These are phyloP conservation scores for Amphirosellinia nigrospora DNA, from an alignment of 495 filamentous ascomycete species.

Conservation along the genomic window DNA sequence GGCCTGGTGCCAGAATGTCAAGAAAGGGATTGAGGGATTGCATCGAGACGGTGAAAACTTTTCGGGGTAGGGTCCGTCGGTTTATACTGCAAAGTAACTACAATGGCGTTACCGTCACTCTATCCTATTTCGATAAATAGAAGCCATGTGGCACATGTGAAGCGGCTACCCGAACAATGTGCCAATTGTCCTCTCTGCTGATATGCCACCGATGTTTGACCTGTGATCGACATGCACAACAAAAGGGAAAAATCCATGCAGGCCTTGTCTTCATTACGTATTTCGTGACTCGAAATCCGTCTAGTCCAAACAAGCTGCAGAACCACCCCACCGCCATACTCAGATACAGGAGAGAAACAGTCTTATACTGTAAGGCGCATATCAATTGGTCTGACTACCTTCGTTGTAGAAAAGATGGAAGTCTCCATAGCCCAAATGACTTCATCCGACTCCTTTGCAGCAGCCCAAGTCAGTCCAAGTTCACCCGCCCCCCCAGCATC, in stretches of 20 bases:
- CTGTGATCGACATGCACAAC: constrained; percentile 10
- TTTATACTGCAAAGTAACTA: background rate
- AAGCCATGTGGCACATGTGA: background rate
- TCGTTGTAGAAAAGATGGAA: background rate
- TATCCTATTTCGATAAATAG: background rate
- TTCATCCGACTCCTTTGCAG: no score
- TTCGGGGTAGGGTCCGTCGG: background rate
- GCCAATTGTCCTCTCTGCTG: background rate
- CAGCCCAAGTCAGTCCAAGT: no score
- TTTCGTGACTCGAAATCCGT: constrained; percentile 14
- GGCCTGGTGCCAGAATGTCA: constrained; percentile 7
- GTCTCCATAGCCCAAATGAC: no score
- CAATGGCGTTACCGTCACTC: background rate
- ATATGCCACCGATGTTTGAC: constrained; percentile 3
- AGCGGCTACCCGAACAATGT: background rate
- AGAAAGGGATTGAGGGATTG: background rate
- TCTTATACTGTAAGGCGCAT: background rate
- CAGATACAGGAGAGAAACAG: background rate
- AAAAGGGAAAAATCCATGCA: background rate
- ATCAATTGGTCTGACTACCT: background rate
- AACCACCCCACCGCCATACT: background rate
- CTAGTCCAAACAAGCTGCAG: constrained; percentile 9
- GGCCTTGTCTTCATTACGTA: constrained; percentile 13
- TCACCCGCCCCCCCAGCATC: no score
- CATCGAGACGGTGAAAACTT: constrained; percentile 19